Base-by-base conservation (phyloP, 148 eudicot genomes). In the Cornus controversa region DNA sequence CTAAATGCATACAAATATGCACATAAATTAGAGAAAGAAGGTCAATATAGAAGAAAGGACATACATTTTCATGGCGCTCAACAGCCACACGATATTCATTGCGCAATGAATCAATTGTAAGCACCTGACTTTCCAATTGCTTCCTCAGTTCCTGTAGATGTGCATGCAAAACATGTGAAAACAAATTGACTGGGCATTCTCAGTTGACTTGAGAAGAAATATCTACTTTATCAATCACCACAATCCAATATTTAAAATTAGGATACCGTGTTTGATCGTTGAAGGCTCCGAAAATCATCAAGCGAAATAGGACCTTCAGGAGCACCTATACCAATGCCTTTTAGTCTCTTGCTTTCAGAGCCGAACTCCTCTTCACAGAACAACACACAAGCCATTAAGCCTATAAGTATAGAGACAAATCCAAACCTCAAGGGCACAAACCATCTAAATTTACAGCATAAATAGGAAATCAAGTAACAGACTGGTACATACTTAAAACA, bases 261-360 rank as follows among this genome's bases (percentile, higher is more conserved):
- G 15, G 20, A 50, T 93, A 95, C 99, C 99, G 82, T 86, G 77
- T 95, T 95, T 58, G 99, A 95, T 74, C 90, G 90, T 81, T 95
- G 97, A 81, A 95, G 92, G 77, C 94, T 91, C 24, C 97, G 94
- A 75, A 95, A 95, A 82, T 95, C 99, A 83, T 95, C 94, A 78
- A 95, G 98, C 77, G 98, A 93, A 77, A 95, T 79, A 71, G 98
- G 98, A 69, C 97, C 98, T 83, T 93, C 96, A 34, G 96, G 87
- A 81, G 92, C 91, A 80, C 97, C 96, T 77, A 95, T 89, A 28
- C 97, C 99, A 77, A 95, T 95, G 80, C 99, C 99, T 85, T 89
- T 91, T n/a, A 78, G 75, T 80, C 97, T 91, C 86, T 93, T 95
- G 89, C 71, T 90, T 80, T 88, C 93, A 57, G 83, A 75, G 67